These are phyloP conservation scores for Phytophthora tentaculata DNA, from an alignment of 352 stramenopile species.

Conservation along the genomic window DNA sequence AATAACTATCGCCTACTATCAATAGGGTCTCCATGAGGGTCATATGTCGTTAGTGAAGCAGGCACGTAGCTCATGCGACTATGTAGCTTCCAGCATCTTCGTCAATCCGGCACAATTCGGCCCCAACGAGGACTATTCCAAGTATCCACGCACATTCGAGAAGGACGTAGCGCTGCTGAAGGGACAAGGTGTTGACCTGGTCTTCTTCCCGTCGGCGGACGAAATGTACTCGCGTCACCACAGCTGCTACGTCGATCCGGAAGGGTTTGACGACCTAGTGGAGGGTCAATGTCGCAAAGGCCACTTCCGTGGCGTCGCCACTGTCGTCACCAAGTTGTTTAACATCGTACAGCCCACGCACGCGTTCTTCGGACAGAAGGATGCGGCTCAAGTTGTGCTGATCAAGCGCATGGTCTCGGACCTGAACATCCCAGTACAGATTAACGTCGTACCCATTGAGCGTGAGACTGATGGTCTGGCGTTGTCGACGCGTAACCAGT, in stretches of 20 bases:
- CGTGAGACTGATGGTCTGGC: constrained; percentile 97
- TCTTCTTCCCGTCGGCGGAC: constrained; percentile 85
- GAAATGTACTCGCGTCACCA: constrained; percentile 91
- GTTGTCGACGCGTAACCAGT: constrained; percentile 98
- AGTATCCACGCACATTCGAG: constrained; percentile 97
- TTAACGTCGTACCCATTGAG: constrained; percentile 92
- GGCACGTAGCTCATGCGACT: constrained; percentile 92
- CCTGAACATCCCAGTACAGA: constrained; percentile 95
- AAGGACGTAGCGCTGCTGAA: constrained; percentile 89
- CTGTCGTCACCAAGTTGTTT: constrained; percentile 99
- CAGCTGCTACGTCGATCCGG: constrained; percentile 92
- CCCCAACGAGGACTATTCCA: constrained; percentile 97
- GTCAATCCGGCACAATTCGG: constrained; percentile 99
- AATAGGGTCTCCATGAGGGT: constrained; percentile 95
- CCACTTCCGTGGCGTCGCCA: constrained; percentile 99
- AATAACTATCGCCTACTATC: neutral
- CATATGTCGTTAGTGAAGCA: constrained; percentile 92
- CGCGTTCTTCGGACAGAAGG: constrained; percentile 99
- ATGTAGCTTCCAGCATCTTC: constrained; percentile 97
- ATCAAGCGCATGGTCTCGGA: constrained; percentile 96
- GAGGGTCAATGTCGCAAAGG: constrained; percentile 94
- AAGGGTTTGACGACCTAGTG: constrained; percentile 94
- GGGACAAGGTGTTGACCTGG: constrained; percentile 89
- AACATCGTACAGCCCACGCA: constrained; percentile 97
- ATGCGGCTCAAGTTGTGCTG: constrained; percentile 97